A percentile compares a stretch with the other conserved stretches of the same genome.
phyloP scores from a whole-genome alignment of 2,329 filamentous ascomycete species.

The Aureobasidium pullulans region DNA sequence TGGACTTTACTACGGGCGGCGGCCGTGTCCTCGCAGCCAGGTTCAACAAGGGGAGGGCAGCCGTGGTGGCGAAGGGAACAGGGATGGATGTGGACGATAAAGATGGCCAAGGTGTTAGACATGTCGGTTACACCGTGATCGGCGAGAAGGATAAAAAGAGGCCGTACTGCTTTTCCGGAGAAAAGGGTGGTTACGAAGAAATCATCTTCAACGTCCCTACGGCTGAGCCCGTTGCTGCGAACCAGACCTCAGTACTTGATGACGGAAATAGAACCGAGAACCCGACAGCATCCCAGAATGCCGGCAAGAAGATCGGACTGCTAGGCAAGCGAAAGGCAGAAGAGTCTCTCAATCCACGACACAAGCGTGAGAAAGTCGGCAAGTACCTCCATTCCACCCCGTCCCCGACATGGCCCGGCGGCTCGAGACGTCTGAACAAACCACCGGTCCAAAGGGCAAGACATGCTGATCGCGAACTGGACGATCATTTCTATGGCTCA shows the following conservation, averaged over 20 bases:
- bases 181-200: slow-evolving; percentile 9
- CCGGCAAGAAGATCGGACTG: background rate
- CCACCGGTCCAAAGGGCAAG: background rate
- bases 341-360: background rate
- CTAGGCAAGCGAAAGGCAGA: background rate
- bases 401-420: slow-evolving; percentile 3
- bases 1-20: slow-evolving; percentile 31
- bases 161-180: slow-evolving; percentile 25
- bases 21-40: slow-evolving; percentile 24
- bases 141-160: slow-evolving; percentile 16
- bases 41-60: slow-evolving; percentile 32
- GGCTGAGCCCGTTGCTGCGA: background rate
- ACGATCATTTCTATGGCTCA: background rate
- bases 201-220: background rate
- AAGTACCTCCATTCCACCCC: slow-evolving; percentile 7
- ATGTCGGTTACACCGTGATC: slow-evolving; percentile 16
- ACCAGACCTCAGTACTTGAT: background rate
- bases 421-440: background rate
- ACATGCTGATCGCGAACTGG: background rate
- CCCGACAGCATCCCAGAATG: background rate
- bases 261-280: background rate
- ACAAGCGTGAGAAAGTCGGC: background rate
- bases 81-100: slow-evolving; percentile 14
- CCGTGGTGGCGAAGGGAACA: slow-evolving; percentile 19
- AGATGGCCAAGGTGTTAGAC: slow-evolving; percentile 16